These are phyloP conservation scores for Hemisphaericaspora xylofermentans DNA, from an alignment of 1,139 yeast species.

Conservation along the genomic window DNA sequence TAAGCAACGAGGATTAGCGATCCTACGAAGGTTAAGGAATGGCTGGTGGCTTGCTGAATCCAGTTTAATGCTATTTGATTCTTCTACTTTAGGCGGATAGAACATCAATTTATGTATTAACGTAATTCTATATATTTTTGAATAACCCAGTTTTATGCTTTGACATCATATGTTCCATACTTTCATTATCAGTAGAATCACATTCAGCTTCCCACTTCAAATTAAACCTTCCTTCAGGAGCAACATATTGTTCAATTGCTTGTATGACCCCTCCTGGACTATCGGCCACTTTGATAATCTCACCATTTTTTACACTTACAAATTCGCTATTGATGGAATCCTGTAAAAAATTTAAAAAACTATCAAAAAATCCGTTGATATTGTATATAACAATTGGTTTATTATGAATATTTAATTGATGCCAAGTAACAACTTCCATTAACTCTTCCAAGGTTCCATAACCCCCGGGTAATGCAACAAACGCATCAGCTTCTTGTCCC, in stretches of 20 bases:
- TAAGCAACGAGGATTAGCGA: slow-evolving; percentile 1
- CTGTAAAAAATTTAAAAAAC: slow-evolving; percentile 57
- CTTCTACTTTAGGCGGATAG: background rate
- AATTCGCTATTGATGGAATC: slow-evolving; percentile 64
- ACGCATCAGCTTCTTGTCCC: slow-evolving; percentile 87
- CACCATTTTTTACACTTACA: slow-evolving; percentile 64
- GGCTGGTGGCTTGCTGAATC: slow-evolving; percentile 22
- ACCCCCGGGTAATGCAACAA: slow-evolving; percentile 90
- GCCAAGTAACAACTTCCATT: slow-evolving; percentile 87
- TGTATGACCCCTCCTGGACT: slow-evolving; percentile 66
- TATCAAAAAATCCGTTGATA: slow-evolving; percentile 78
- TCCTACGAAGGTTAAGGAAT: slow-evolving; percentile 14
- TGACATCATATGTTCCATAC: background rate
- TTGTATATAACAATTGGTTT: slow-evolving; percentile 80
- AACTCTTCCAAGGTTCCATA: slow-evolving; percentile 89
- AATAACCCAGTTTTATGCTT: slow-evolving; percentile 1
- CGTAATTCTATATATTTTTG: background rate
- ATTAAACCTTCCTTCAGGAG: slow-evolving; percentile 76
- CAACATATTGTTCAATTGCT: slow-evolving; percentile 56
- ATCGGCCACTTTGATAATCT: slow-evolving; percentile 66
- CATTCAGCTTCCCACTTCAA: slow-evolving; percentile 56
- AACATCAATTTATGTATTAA: background rate
- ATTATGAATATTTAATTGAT: slow-evolving; percentile 80
- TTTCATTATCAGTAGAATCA: background rate
- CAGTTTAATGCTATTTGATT: slow-evolving; percentile 4